Evolutionary conservation across 1,284 basidiomycete species (phyloP), one percentile per base, ranked within the genome.

Genomic region (Trametes pubescens): DNA sequence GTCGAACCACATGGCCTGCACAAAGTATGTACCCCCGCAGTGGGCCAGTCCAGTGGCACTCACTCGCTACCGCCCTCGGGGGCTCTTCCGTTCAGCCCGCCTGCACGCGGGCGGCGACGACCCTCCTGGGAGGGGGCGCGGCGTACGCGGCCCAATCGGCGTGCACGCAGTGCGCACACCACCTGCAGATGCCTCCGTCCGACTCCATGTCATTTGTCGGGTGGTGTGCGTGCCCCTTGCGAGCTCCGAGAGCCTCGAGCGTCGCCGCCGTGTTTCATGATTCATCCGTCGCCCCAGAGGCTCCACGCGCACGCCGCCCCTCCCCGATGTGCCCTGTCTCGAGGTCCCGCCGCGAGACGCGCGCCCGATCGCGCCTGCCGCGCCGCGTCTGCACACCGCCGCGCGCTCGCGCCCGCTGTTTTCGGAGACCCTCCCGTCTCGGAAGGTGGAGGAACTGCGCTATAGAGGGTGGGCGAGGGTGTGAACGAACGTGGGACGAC

Each of bases 21-120:
- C 46, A 57, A 37, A n/a, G n/a, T n/a, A n/a, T n/a, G 55, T 57
- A 57, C 55, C 55, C 55, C 55, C 55, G 55, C 55, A 57, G 55
- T 57, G 44, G 49, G n/a, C n/a, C n/a, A n/a, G n/a, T n/a, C n/a
- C 32, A 8, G 1, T 21, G n/a, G 48, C 13, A 29, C 29, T 37
- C 51, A n/a, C 22, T 18, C 51, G 32, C 32, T 29, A n/a, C n/a
- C n/a, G n/a, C n/a, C n/a, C n/a, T n/a, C n/a, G n/a, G 26, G 22
- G 38, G 57, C 48, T 29, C 37, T 44, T 59, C 40, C 26, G 57
- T 59, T 59, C 47, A 43, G 18, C 57, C 57, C 29, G 21, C 46
- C 24, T 24, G 35, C 13, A 35, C 34, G 34, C 46, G 29, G 16
- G 26, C 34, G 43, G 29, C 37, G 37, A 21, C 35, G 52, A 26